Evolutionary conservation across 306 rosid species (phyloP).

Genomic region (Prunus campanulata): DNA sequence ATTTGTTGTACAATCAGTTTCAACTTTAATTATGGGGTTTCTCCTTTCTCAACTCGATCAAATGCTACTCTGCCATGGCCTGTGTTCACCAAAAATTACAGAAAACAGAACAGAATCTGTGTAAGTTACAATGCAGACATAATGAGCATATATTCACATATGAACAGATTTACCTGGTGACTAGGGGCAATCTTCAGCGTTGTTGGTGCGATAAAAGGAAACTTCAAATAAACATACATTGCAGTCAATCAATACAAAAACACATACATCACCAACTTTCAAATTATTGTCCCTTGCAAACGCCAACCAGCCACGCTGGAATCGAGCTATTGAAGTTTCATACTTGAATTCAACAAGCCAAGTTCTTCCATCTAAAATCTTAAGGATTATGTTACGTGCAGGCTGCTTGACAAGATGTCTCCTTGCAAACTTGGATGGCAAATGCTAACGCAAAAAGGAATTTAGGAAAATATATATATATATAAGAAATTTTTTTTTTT

Average conservation of each 20-base stretch:
- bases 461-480: not conserved
- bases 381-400: not conserved
- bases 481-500: not conserved
- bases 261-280: constrained; percentile 17
- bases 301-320: not conserved
- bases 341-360: constrained; percentile 8
- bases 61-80: not conserved
- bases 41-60: not conserved
- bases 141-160: not conserved
- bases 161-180: constrained; percentile 6
- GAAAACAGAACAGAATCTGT: too few relatives aligned
- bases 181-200: not conserved
- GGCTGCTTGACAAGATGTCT: not conserved
- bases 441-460: not conserved
- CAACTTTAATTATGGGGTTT: not conserved
- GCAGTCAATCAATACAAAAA: not conserved
- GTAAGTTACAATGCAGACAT: not conserved
- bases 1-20: not conserved
- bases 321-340: not conserved
- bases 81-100: not conserved
- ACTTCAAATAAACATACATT: not conserved
- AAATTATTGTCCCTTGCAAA: constrained; percentile 5
- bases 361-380: constrained; percentile 6
- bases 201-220: not conserved
- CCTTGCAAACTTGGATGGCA: not conserved